Conservation (phyloP, 1,284 basidiomycete genomes). For the Leccinum olivaceoglutinosum region DNA sequence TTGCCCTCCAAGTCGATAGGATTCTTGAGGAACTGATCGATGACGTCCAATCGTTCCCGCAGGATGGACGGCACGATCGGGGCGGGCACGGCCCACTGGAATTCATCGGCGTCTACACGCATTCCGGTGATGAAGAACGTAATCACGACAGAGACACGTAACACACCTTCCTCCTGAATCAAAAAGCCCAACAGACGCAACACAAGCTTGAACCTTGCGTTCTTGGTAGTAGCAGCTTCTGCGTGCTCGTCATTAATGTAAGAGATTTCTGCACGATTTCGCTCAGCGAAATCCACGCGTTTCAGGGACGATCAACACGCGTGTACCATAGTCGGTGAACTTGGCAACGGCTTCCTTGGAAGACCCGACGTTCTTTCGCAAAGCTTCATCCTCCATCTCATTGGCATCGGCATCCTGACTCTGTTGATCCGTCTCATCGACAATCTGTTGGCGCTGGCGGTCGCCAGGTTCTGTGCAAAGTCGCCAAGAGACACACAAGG, state of each 20-base stretch:
- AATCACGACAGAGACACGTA: constrained; percentile 4
- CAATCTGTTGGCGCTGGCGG: constrained; percentile 60
- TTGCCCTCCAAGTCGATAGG: constrained; percentile 75
- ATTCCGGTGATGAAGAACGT: not conserved
- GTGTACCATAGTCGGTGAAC: constrained; percentile 74
- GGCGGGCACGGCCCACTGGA: constrained; percentile 78
- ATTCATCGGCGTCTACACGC: constrained; percentile 54
- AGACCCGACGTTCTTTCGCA: constrained; percentile 39
- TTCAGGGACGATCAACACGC: not conserved
- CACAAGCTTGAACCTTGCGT: constrained; percentile 77
- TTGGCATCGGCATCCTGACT: constrained; percentile 36
- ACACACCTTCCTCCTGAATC: constrained; percentile 54
- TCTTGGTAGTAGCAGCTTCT: constrained; percentile 70
- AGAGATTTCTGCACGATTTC: constrained; percentile 54
- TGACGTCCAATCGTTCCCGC: constrained; percentile 59
- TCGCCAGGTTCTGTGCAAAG: not conserved
- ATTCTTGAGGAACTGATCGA: constrained; percentile 69
- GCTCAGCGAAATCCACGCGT: constrained; percentile 2
- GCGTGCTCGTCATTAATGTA: constrained; percentile 69
- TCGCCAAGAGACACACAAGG: not conserved
- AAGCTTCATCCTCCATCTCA: constrained; percentile 36
- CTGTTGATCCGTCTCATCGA: constrained; percentile 64
- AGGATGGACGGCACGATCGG: constrained; percentile 59
- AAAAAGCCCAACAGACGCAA: constrained; percentile 69
- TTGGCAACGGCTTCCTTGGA: constrained; percentile 69